Evolutionary conservation across 2,329 filamentous ascomycete species (phyloP).

Genomic region (Microdochium nivale): DNA sequence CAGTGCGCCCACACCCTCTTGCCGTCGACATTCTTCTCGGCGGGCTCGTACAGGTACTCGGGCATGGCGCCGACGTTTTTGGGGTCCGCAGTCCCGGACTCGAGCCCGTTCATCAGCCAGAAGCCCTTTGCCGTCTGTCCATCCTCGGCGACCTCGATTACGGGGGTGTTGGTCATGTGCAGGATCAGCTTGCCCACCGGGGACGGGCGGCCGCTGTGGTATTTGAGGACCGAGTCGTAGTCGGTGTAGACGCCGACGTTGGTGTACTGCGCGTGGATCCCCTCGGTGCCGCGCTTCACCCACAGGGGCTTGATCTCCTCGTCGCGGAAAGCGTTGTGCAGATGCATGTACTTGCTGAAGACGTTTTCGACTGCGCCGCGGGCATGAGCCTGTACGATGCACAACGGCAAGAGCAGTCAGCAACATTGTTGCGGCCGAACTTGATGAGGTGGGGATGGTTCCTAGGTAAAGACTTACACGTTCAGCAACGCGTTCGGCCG

Average conservation of each 20-base stretch:
- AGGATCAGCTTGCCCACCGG: constrained; percentile 1
- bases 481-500: background rate
- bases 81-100: background rate
- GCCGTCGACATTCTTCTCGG: constrained; percentile 1
- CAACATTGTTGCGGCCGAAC: background rate
- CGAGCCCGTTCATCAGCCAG: background rate
- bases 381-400: background rate
- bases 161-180: background rate
- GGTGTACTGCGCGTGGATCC: constrained; percentile 1
- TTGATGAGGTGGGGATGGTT: background rate
- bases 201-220: background rate
- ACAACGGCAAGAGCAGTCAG: background rate
- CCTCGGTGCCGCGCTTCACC: background rate
- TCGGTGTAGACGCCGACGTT: background rate
- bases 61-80: background rate
- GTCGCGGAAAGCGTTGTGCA: constrained; percentile 1
- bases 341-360: constrained; percentile 2
- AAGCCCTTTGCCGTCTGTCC: background rate
- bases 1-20: constrained; percentile 2
- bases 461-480: background rate
- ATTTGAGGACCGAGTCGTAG: constrained; percentile 1
- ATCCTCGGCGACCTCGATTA: background rate
- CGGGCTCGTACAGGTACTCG: background rate
- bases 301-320: constrained; percentile 1
- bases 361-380: background rate